These are phyloP conservation scores for Mariannaea sp. DNA, from an alignment of 2,329 filamentous ascomycete species.

Conservation along the genomic window DNA sequence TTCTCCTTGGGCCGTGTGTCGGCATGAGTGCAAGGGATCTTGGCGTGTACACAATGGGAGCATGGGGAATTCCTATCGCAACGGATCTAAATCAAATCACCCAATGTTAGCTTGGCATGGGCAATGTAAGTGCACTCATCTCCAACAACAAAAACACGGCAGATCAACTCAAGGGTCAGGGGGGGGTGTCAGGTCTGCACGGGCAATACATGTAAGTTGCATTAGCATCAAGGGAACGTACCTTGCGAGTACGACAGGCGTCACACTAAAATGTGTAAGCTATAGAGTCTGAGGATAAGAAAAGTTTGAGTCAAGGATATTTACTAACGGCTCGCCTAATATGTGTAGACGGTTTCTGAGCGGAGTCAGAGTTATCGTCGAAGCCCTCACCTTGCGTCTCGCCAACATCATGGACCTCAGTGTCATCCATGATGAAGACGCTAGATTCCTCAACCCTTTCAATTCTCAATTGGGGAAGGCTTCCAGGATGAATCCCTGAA, in stretches of 20 bases:
- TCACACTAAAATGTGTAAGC: constrained; percentile 38
- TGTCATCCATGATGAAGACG: constrained; percentile 23
- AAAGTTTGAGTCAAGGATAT: background rate
- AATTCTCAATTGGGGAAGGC: too few species aligned
- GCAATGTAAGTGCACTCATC: background rate
- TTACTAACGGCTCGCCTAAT: constrained; percentile 36
- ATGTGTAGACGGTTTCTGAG: constrained; percentile 27
- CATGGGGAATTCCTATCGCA: constrained; percentile 46
- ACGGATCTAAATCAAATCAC: constrained; percentile 37
- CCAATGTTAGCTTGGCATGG: constrained; percentile 2
- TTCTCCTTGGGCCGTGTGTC: constrained; percentile 43
- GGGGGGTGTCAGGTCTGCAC: background rate
- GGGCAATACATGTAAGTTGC: background rate
- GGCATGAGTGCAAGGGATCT: constrained; percentile 45
- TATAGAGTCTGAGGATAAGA: background rate
- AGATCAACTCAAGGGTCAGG: background rate
- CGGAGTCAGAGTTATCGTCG: constrained; percentile 32
- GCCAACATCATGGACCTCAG: constrained; percentile 22
- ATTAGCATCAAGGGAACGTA: constrained; percentile 22
- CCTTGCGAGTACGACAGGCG: constrained; percentile 42
- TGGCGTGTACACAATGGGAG: constrained; percentile 44
- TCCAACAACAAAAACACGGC: background rate
- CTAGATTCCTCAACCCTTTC: background rate
- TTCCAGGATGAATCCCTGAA: background rate
- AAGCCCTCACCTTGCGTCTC: constrained; percentile 23